These are phyloP conservation scores for Didymella exigua DNA, from an alignment of 2,329 filamentous ascomycete species.

Conservation along the genomic window DNA sequence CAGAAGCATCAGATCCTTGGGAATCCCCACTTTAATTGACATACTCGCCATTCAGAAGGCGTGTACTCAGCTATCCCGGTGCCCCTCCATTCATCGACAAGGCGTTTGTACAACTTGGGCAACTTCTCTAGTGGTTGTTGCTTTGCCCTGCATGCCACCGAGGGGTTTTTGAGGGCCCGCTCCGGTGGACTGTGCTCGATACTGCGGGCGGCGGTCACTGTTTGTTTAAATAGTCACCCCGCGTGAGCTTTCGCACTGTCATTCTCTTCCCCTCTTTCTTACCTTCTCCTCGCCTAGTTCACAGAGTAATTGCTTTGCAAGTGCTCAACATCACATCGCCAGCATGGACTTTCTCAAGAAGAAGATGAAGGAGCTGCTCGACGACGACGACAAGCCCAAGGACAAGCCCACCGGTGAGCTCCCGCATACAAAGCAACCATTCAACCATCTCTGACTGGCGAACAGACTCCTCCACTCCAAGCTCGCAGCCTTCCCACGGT, in stretches of 20 bases:
- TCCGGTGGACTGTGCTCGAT: slow-evolving; percentile 9
- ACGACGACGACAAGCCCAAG: slow-evolving; percentile 46
- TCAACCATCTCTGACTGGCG: neutral
- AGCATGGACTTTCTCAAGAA: slow-evolving; percentile 56
- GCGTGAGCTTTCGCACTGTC: slow-evolving; percentile 4
- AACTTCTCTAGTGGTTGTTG: slow-evolving; percentile 4
- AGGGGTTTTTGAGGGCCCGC: slow-evolving; percentile 2
- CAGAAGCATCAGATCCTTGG: slow-evolving; percentile 28
- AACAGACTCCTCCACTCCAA: slow-evolving; percentile 3
- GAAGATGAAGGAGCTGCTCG: slow-evolving; percentile 53
- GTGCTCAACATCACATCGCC: slow-evolving; percentile 1
- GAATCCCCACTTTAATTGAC: slow-evolving; percentile 33
- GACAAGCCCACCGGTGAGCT: slow-evolving; percentile 29
- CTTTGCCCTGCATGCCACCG: slow-evolving; percentile 8
- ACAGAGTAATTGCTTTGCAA: neutral
- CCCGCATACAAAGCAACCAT: neutral
- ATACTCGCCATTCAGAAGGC: slow-evolving; percentile 19
- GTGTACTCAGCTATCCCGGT: slow-evolving; percentile 10
- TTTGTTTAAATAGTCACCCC: slow-evolving; percentile 17
- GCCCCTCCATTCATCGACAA: slow-evolving; percentile 9
- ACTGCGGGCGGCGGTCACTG: slow-evolving; percentile 8
- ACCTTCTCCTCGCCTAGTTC: neutral
- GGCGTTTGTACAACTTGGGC: slow-evolving; percentile 13
- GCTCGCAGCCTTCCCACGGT: slow-evolving; percentile 12
- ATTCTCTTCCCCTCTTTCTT: neutral